Evolutionary conservation across 768 basidiomycete species (phyloP).

Genomic region (Amanita subjunquillea): DNA sequence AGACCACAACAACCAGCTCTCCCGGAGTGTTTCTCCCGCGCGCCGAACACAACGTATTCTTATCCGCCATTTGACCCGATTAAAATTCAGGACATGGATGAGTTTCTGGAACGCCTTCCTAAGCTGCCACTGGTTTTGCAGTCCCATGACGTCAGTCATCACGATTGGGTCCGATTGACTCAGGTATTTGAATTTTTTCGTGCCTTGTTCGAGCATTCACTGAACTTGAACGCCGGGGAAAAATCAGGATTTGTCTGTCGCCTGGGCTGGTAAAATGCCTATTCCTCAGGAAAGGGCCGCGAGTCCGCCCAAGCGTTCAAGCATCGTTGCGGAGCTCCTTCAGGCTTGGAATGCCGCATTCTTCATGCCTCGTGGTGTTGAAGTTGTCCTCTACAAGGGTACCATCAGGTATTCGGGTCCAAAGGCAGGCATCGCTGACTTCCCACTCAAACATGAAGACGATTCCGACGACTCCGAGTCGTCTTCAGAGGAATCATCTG

Average conservation of each 20-base stretch:
- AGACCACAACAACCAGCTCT: slow-evolving; percentile 37
- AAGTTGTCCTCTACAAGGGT: slow-evolving; percentile 74
- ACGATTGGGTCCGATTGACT: slow-evolving; percentile 77
- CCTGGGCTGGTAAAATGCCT: slow-evolving; percentile 72
- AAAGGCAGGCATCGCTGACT: slow-evolving; percentile 42
- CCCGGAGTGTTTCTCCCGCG: slow-evolving; percentile 69
- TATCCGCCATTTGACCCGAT: slow-evolving; percentile 63
- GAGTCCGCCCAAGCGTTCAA: slow-evolving; percentile 44
- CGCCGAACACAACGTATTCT: slow-evolving; percentile 53
- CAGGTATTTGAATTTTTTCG: slow-evolving; percentile 29
- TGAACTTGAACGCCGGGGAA: not conserved
- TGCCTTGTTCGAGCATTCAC: not conserved
- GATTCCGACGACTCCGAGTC: slow-evolving; percentile 22
- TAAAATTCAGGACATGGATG: slow-evolving; percentile 73
- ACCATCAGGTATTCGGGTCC: slow-evolving; percentile 68
- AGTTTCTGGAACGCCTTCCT: slow-evolving; percentile 53
- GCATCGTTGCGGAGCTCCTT: slow-evolving; percentile 58
- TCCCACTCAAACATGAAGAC: slow-evolving; percentile 37
- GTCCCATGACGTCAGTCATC: slow-evolving; percentile 66
- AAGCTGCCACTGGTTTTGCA: slow-evolving; percentile 64
- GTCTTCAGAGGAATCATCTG: slow-evolving; percentile 29
- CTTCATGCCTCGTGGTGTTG: slow-evolving; percentile 66
- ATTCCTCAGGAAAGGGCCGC: slow-evolving; percentile 42
- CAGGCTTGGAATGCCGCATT: slow-evolving; percentile 75
- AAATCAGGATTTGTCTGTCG: slow-evolving; percentile 56